phyloP scores from a whole-genome alignment of 2,329 filamentous ascomycete genomes.

The Diaporthe australafricana region DNA sequence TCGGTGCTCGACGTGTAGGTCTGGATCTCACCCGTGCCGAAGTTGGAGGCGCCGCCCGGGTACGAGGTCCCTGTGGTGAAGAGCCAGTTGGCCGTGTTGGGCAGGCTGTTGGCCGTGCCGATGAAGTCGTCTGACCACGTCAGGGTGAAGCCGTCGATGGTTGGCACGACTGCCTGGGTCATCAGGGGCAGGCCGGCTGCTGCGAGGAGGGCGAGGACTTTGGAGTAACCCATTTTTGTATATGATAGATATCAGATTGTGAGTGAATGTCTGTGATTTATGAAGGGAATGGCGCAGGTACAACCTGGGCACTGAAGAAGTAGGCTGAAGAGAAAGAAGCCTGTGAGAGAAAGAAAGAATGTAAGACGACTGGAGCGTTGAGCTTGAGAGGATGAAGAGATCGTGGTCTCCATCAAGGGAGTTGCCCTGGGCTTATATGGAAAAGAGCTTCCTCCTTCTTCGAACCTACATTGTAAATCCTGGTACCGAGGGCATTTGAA shows the following conservation, averaged over 20 bases:
- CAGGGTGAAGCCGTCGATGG: conserved; percentile 39
- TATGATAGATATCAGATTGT: background rate
- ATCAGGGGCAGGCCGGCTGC: conserved; percentile 22
- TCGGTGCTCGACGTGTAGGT: conserved; percentile 25
- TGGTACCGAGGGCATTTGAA: background rate
- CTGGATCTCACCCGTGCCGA: conserved; percentile 24
- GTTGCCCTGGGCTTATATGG: background rate
- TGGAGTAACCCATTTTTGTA: conserved; percentile 18
- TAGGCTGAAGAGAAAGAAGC: conserved; percentile 6
- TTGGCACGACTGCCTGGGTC: conserved; percentile 33
- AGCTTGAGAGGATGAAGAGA: background rate
- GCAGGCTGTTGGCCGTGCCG: conserved; percentile 29
- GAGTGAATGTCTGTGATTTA: background rate
- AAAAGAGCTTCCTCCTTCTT: background rate
- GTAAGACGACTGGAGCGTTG: conserved; percentile 13
- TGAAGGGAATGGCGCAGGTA: background rate
- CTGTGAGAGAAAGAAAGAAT: background rate
- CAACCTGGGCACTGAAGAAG: background rate
- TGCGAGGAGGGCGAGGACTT: background rate
- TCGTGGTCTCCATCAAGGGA: background rate
- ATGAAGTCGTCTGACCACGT: conserved; percentile 50
- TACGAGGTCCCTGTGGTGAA: conserved; percentile 16
- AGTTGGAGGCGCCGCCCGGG: conserved; percentile 28
- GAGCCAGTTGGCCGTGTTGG: conserved; percentile 25
- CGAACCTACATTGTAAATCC: background rate